phyloP scores from a whole-genome alignment of 352 stramenopile genomes.

The Globisporangium takayamanum region DNA sequence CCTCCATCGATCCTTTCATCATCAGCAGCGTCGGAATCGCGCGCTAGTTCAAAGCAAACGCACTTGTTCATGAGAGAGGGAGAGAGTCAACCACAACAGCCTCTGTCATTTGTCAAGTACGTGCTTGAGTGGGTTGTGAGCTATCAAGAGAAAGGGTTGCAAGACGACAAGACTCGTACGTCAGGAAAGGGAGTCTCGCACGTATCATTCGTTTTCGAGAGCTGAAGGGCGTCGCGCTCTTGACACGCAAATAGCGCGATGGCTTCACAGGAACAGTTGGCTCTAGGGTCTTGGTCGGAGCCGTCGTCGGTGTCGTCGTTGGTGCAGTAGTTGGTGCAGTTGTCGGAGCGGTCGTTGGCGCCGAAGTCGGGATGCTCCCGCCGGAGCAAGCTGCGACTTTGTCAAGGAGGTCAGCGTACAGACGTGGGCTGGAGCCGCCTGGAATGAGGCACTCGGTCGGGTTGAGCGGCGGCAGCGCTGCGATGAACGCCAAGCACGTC shows the following conservation, averaged over 20 bases:
- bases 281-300: neutral
- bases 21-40: too few species aligned
- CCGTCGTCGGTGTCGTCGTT: neutral
- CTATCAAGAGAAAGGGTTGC: too few species aligned
- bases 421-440: neutral
- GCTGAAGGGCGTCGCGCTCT: too few species aligned
- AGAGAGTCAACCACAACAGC: too few species aligned
- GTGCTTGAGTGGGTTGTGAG: too few species aligned
- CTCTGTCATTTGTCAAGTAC: too few species aligned
- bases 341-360: neutral
- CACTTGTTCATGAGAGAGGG: too few species aligned
- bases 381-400: neutral
- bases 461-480: slow-evolving; percentile 4
- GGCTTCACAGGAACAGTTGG: neutral
- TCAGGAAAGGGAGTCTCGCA: too few species aligned
- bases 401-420: neutral
- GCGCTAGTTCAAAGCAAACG: too few species aligned
- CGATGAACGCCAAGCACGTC: slow-evolving; percentile 4
- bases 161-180: too few species aligned
- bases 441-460: slow-evolving; percentile 2
- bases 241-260: neutral
- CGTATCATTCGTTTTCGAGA: too few species aligned
- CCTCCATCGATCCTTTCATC: too few species aligned
- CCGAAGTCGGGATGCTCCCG: neutral
- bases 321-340: neutral